These are phyloP conservation scores for Ceratobasidium sp. DNA, from an alignment of 1,284 basidiomycete species.

Conservation along the genomic window DNA sequence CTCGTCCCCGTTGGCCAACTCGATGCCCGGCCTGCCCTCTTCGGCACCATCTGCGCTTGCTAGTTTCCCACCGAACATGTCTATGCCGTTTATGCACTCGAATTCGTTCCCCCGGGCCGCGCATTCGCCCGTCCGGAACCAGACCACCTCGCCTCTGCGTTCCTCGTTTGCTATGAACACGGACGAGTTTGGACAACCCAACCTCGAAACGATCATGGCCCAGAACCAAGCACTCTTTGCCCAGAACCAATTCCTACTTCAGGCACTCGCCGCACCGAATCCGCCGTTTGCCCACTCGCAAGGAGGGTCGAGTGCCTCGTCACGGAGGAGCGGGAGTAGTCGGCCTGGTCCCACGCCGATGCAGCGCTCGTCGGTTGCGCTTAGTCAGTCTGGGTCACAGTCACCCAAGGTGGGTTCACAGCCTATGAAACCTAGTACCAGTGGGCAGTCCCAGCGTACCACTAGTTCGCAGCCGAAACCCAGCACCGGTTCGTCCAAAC, in stretches of 20 bases:
- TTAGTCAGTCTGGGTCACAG: neutral
- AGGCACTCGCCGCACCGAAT: neutral
- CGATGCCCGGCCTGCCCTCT: slow-evolving; percentile 13
- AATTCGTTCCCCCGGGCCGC: neutral
- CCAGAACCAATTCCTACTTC: neutral
- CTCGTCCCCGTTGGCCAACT: neutral
- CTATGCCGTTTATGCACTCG: slow-evolving; percentile 11
- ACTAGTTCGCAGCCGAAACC: no score
- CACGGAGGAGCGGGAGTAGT: neutral
- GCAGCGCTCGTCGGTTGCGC: neutral
- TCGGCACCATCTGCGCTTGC: slow-evolving; percentile 8
- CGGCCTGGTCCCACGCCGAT: slow-evolving; percentile 20
- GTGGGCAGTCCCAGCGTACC: no score
- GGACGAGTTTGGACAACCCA: slow-evolving; percentile 9
- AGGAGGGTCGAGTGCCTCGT: slow-evolving; percentile 8
- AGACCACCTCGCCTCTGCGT: slow-evolving; percentile 10
- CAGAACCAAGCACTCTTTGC: no score
- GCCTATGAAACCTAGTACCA: no score
- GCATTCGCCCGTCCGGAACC: slow-evolving; percentile 1
- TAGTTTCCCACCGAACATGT: neutral
- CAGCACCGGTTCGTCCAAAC: no score
- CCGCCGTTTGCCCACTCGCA: slow-evolving; percentile 17
- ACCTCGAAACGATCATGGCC: no score
- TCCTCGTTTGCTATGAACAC: slow-evolving; percentile 7
- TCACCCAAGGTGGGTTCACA: neutral